Evolutionary conservation across 2,329 filamentous ascomycete species (phyloP).

Genomic region (Pseudogymnoascus destructans): DNA sequence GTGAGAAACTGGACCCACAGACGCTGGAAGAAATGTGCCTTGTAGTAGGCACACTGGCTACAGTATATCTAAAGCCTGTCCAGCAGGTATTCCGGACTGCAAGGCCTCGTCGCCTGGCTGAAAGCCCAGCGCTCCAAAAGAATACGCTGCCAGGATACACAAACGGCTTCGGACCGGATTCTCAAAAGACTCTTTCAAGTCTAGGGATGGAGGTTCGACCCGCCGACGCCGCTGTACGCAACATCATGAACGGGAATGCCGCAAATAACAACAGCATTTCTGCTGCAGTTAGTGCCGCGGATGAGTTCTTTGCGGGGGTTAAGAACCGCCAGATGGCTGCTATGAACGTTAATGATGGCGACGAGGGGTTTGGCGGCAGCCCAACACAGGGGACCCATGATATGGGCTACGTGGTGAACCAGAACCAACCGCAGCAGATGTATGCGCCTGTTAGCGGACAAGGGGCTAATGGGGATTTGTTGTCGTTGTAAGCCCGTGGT

Average conservation of each 20-base stretch:
- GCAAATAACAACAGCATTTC: conserved; percentile 39
- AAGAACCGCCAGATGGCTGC: conserved; percentile 60
- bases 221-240: conserved; percentile 23
- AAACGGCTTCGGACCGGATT: conserved; percentile 36
- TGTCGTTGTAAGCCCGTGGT: conserved; percentile 41
- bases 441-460: conserved; percentile 55
- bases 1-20: conserved; percentile 78
- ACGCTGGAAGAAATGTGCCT: conserved; percentile 96
- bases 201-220: conserved; percentile 35
- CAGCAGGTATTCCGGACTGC: conserved; percentile 92
- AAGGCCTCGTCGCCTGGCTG: conserved; percentile 62
- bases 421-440: conserved; percentile 64
- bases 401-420: conserved; percentile 61
- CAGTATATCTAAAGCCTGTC: conserved; percentile 94
- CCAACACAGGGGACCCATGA: conserved; percentile 35
- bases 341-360: conserved; percentile 51
- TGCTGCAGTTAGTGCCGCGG: conserved; percentile 69
- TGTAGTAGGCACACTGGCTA: conserved; percentile 88
- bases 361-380: conserved; percentile 50
- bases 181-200: conserved; percentile 47
- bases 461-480: conserved; percentile 56
- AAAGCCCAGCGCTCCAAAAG: conserved; percentile 76
- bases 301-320: conserved; percentile 78
- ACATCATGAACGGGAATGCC: conserved; percentile 17
- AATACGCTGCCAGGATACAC: conserved; percentile 41